Percentiles rank a stretch among this genome's conserved stretches.
Conservation (phyloP, 148 eudicot species). For the Euryodendron excelsum region DNA sequence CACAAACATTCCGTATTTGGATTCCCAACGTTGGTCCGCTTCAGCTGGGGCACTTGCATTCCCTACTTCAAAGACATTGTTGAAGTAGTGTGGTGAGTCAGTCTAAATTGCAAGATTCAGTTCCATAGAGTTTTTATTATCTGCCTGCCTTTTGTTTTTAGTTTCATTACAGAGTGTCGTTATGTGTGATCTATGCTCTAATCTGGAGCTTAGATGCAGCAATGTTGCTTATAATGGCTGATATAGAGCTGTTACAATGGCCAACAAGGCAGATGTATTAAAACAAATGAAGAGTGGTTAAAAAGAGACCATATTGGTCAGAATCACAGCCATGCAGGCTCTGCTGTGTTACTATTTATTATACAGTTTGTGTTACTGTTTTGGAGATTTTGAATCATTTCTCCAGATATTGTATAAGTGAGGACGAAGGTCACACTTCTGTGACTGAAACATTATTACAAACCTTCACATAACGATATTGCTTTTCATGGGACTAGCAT, state of each 20-base stretch:
- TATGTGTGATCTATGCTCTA: background rate
- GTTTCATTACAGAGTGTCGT: background rate
- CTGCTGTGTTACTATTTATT: too few species aligned
- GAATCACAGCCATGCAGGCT: too few species aligned
- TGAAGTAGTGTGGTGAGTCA: conserved; percentile 74
- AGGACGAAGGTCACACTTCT: too few species aligned
- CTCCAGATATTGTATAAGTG: too few species aligned
- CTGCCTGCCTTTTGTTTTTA: background rate
- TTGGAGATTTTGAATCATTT: too few species aligned
- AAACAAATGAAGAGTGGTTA: too few species aligned
- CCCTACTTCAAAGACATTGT: conserved; percentile 65
- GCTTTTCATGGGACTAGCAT: background rate
- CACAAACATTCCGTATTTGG: conserved; percentile 89
- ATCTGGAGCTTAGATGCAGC: background rate
- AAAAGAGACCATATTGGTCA: too few species aligned
- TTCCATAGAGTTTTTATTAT: background rate
- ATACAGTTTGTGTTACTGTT: too few species aligned
- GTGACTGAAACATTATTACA: too few species aligned
- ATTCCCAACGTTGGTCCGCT: conserved; percentile 91
- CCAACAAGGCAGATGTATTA: background rate
- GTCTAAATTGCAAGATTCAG: background rate
- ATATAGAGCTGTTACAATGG: background rate
- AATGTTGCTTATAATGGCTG: background rate
- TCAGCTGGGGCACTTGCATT: conserved; percentile 96
- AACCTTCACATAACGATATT: background rate